Conservation (phyloP, 176 grass and related monocot genomes). For the Stipa capillata region DNA sequence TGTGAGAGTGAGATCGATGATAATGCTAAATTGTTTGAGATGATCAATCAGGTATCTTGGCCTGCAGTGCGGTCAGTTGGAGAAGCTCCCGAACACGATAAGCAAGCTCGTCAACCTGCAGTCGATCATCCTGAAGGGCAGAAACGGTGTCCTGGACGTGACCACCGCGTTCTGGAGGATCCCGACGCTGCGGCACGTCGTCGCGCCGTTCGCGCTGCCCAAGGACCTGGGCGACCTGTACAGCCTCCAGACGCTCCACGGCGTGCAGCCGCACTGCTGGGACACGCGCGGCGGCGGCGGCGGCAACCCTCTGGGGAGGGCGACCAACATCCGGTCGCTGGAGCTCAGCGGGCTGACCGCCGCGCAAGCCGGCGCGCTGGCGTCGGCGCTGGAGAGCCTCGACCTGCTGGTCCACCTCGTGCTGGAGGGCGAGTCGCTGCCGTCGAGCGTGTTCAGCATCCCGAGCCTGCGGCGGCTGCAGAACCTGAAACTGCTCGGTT, state of each 20-base stretch:
- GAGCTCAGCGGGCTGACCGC: slow-evolving; percentile 25
- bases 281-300: not conserved
- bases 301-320: slow-evolving; percentile 19
- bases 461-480: slow-evolving; percentile 41
- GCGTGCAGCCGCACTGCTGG: slow-evolving; percentile 25
- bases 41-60: slow-evolving; percentile 25
- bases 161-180: slow-evolving; percentile 44
- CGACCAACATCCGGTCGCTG: slow-evolving; percentile 35
- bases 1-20: not conserved
- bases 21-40: not conserved
- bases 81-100: slow-evolving; percentile 33
- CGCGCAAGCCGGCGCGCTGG: slow-evolving; percentile 12
- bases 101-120: slow-evolving; percentile 54
- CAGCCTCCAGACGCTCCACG: slow-evolving; percentile 43
- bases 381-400: slow-evolving; percentile 24
- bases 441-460: slow-evolving; percentile 25
- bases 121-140: slow-evolving; percentile 35
- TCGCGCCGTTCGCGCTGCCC: slow-evolving; percentile 29
- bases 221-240: slow-evolving; percentile 29
- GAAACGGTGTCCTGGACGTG: slow-evolving; percentile 13
- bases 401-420: slow-evolving; percentile 40
- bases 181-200: slow-evolving; percentile 39
- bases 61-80: slow-evolving; percentile 10
- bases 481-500: slow-evolving; percentile 27
- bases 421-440: slow-evolving; percentile 31